A percentile compares a stretch with the other conserved stretches of the same genome.
Evolutionary conservation across 768 basidiomycete species (phyloP).

Genomic region (Dioszegia aurantiaca): DNA sequence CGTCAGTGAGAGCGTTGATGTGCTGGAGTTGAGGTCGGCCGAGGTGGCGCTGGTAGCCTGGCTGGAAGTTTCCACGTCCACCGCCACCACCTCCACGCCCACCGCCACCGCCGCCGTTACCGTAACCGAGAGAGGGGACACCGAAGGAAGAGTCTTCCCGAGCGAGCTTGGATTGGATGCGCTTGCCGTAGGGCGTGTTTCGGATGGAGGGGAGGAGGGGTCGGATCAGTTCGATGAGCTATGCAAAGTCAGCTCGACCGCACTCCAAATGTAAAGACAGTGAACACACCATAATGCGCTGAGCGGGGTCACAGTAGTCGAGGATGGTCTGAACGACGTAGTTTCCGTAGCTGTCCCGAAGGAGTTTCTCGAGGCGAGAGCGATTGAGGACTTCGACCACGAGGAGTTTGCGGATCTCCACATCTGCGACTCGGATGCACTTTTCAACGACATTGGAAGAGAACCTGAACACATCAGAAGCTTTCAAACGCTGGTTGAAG

Average conservation of each 20-base stretch:
- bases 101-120: slow-evolving; percentile 21
- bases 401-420: slow-evolving; percentile 85
- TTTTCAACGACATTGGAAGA: slow-evolving; percentile 99
- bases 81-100: slow-evolving; percentile 33
- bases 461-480: slow-evolving; percentile 56
- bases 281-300: slow-evolving; percentile 66
- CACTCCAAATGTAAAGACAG: neutral
- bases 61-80: slow-evolving; percentile 21
- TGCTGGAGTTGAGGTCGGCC: slow-evolving; percentile 52
- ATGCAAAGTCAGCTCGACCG: slow-evolving; percentile 8
- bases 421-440: slow-evolving; percentile 92
- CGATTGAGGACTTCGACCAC: slow-evolving; percentile 95
- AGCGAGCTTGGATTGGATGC: slow-evolving; percentile 97
- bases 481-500: neutral
- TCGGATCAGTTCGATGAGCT: slow-evolving; percentile 91
- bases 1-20: slow-evolving; percentile 52
- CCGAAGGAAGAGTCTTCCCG: slow-evolving; percentile 69
- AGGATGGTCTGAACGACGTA: slow-evolving; percentile 95
- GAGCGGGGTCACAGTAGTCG: slow-evolving; percentile 93
- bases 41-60: slow-evolving; percentile 41
- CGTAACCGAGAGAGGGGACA: slow-evolving; percentile 16
- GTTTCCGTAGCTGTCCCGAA: slow-evolving; percentile 94
- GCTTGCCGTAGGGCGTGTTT: slow-evolving; percentile 98
- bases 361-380: slow-evolving; percentile 86
- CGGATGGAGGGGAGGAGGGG: slow-evolving; percentile 97